Evolutionary conservation across 371 early-diverging fungal species (phyloP).

Genomic region (Lichtheimia ornata): DNA sequence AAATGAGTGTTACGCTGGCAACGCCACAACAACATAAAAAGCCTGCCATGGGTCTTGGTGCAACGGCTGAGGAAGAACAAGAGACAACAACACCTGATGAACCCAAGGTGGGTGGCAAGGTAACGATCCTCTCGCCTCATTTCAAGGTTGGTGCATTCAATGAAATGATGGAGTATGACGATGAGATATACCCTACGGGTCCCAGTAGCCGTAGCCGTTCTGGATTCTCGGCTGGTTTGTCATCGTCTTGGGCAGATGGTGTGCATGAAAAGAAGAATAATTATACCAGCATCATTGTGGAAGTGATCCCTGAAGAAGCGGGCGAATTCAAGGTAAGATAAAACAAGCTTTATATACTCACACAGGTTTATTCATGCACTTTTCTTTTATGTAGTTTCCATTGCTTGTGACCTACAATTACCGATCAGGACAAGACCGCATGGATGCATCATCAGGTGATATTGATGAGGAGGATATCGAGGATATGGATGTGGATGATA

Average conservation of each 20-base stretch:
- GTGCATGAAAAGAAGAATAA: constrained; percentile 62
- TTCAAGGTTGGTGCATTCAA: constrained; percentile 79
- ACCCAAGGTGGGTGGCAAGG: constrained; percentile 29
- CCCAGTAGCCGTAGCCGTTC: constrained; percentile 20
- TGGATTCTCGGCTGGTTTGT: constrained; percentile 25
- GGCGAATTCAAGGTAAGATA: constrained; percentile 52
- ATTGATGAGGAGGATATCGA: constrained; percentile 42
- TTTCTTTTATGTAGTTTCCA: constrained; percentile 55
- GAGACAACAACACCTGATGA: constrained; percentile 7
- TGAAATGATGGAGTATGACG: constrained; percentile 85
- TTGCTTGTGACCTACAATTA: constrained; percentile 63
- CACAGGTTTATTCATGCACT: not conserved
- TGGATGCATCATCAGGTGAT: constrained; percentile 52
- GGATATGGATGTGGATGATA: constrained; percentile 27
- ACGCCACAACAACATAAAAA: constrained; percentile 41
- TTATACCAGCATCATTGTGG: constrained; percentile 60
- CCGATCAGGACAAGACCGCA: constrained; percentile 56
- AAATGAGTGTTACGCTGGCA: constrained; percentile 67
- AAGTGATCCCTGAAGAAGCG: constrained; percentile 53
- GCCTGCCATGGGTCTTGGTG: not conserved
- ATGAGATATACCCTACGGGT: constrained; percentile 48
- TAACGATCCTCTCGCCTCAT: constrained; percentile 65
- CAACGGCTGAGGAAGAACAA: not conserved
- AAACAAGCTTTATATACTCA: no score
- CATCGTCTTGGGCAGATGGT: constrained; percentile 46